Conservation (phyloP, 2,329 filamentous ascomycete genomes). For the Neonectria sp. region DNA sequence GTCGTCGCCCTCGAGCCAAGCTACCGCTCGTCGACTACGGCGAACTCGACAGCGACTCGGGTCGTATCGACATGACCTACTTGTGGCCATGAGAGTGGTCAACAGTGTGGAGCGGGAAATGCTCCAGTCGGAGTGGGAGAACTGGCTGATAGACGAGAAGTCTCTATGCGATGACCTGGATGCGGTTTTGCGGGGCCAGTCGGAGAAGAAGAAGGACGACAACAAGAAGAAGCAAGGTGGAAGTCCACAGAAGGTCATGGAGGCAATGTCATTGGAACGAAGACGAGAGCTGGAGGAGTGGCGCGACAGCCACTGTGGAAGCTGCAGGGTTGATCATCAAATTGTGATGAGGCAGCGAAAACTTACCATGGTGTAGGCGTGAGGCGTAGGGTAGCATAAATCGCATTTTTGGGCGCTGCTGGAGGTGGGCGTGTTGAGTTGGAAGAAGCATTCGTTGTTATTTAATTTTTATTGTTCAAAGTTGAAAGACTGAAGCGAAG, state of each 20-base stretch:
- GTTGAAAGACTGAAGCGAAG: constrained; percentile 1
- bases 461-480: background rate
- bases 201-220: constrained; percentile 36
- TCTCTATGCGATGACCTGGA: constrained; percentile 78
- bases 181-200: constrained; percentile 56
- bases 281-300: constrained; percentile 61
- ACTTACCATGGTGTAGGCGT: constrained; percentile 41
- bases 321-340: constrained; percentile 64
- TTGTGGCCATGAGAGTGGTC: constrained; percentile 91
- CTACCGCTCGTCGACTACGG: constrained; percentile 76
- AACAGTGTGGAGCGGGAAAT: constrained; percentile 92
- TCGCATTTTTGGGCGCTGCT: background rate
- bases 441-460: background rate
- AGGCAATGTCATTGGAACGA: constrained; percentile 49
- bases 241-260: constrained; percentile 51
- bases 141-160: constrained; percentile 88
- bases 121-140: constrained; percentile 90
- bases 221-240: constrained; percentile 40
- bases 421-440: background rate
- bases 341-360: constrained; percentile 51
- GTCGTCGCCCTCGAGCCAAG: constrained; percentile 63
- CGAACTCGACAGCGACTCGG: constrained; percentile 88
- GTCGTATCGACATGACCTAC: constrained; percentile 87
- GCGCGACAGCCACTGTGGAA: constrained; percentile 70
- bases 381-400: constrained; percentile 1